Evolutionary conservation across 106 monocot species (phyloP), one percentile per base, ranked within the genome.

Genomic region (Phalaenopsis equestris): DNA sequence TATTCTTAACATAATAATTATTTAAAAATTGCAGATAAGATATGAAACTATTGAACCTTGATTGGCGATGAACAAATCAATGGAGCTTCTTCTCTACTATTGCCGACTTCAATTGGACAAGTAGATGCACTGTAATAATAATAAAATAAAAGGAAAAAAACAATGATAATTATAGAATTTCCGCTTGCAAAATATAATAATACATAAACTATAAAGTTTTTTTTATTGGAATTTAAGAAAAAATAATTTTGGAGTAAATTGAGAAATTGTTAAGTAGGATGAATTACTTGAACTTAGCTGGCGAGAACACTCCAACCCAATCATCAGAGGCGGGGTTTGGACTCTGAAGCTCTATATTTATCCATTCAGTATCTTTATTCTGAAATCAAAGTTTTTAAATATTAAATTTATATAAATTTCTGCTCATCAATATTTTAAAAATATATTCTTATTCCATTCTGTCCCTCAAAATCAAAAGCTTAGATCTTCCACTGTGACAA

Each of bases 261-360:
- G 58, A n/a, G 4, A 21, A 61, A n/a, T 1, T n/a, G 61, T 61
- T 61, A 1, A 21, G 21, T 6, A 2, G 64, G 11, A 38, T 8
- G 4, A 9, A 67, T 68, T 89, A 98, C 98, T 93, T 98, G 79
- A 94, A 92, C 18, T 89, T 88, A 9, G 89, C 90, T 0, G 98
- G 98, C 42, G 98, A 98, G 70, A 98, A 98, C 16, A 98, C 98
- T 78, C 92, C 98, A 75, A 98, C 76, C 98, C 98, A 98, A 75
- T 98, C 94, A 75, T 82, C 84, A 3, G 8, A 17, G 9, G 86
- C 76, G 21, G 92, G 79, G 43, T 84, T 89, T 3, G 84, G 75
- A 39, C 17, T 84, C 55, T 37, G 55, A 43, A 90, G 24, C 76
- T 88, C 83, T 42, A 98, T 86, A 6, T 45, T 81, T 23, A 94